Evolutionary conservation across 441 rosid species (phyloP).

Genomic region (Manihot esculenta): DNA sequence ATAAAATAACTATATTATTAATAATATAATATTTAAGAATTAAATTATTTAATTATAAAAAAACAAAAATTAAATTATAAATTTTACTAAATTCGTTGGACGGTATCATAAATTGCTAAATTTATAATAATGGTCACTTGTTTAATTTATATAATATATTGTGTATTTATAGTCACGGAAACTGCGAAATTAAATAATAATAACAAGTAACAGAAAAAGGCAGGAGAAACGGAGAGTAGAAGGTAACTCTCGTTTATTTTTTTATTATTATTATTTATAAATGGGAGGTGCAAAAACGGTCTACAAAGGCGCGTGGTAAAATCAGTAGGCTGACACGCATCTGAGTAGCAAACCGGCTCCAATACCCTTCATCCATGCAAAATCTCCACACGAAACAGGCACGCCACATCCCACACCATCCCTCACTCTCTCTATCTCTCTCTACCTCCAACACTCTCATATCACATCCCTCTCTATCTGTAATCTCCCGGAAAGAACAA

Average conservation of each 20-base stretch:
- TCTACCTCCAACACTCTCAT: background rate
- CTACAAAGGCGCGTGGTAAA: constrained; percentile 25
- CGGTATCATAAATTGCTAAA: too few relatives aligned
- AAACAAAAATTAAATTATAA: too few relatives aligned
- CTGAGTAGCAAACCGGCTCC: constrained; percentile 30
- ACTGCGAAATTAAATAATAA: too few relatives aligned
- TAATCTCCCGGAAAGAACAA: background rate
- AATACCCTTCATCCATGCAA: constrained; percentile 55
- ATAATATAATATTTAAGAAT: too few relatives aligned
- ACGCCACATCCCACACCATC: constrained; percentile 8
- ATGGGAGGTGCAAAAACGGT: constrained; percentile 20
- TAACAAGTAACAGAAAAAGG: too few relatives aligned
- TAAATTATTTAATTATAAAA: too few relatives aligned
- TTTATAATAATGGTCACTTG: too few relatives aligned
- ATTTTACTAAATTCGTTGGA: too few relatives aligned
- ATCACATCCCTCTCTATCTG: background rate
- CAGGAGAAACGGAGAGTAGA: background rate
- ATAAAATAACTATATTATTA: too few relatives aligned
- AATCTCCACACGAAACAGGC: constrained; percentile 29
- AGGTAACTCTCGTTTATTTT: background rate
- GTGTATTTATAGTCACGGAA: too few relatives aligned
- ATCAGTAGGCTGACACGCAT: background rate
- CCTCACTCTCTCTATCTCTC: background rate
- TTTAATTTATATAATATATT: too few relatives aligned
- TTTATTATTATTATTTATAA: background rate